These are phyloP conservation scores for Fusarium cicatricum DNA, from an alignment of 2,329 filamentous ascomycete genomes.

Conservation along the genomic window DNA sequence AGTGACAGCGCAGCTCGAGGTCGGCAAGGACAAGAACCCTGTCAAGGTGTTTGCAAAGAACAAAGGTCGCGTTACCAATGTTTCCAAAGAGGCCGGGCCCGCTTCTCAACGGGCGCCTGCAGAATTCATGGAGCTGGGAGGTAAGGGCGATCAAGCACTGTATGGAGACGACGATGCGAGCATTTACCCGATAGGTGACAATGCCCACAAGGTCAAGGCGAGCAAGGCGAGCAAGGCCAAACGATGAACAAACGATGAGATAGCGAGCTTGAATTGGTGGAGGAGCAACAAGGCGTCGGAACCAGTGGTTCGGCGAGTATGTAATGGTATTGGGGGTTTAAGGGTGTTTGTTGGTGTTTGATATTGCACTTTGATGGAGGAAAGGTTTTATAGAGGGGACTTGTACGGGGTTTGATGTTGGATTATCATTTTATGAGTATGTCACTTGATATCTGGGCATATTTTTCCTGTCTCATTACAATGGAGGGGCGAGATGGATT, in stretches of 20 bases:
- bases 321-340: slow-evolving; percentile 16
- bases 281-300: not conserved
- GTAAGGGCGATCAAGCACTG: slow-evolving; percentile 82
- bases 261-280: not conserved
- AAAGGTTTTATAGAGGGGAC: slow-evolving; percentile 17
- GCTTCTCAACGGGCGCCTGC: slow-evolving; percentile 70
- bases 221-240: slow-evolving; percentile 43
- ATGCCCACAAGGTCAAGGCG: slow-evolving; percentile 42
- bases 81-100: slow-evolving; percentile 69
- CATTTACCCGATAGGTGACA: slow-evolving; percentile 54
- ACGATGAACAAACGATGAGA: slow-evolving; percentile 26
- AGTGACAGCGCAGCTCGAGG: slow-evolving; percentile 61
- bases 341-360: not conserved
- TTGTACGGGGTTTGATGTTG: slow-evolving; percentile 7
- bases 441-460: no score
- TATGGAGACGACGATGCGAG: slow-evolving; percentile 70
- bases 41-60: slow-evolving; percentile 84
- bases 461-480: not conserved
- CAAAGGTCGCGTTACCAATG: slow-evolving; percentile 49
- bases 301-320: not conserved
- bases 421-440: not conserved
- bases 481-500: not conserved
- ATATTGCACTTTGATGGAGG: slow-evolving; percentile 10
- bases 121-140: slow-evolving; percentile 87
- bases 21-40: slow-evolving; percentile 63